Evolutionary conservation across 1,284 basidiomycete genomes (phyloP).

Genomic region (Rhizoctonia solani): DNA sequence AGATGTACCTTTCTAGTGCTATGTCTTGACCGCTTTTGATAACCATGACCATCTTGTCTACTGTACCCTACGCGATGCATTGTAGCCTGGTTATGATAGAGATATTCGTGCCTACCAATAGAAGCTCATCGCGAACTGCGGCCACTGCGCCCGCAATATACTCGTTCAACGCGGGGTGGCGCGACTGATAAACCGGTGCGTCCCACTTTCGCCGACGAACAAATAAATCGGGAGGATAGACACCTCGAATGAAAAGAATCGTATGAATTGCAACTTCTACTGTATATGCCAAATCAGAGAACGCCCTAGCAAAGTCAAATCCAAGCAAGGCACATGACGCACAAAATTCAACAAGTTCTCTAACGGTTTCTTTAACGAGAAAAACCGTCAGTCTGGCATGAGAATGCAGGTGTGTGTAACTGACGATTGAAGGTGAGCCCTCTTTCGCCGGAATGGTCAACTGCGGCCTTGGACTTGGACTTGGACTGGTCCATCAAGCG

Average conservation of each 20-base stretch:
- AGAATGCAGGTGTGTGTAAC: background rate
- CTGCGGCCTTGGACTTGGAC: background rate
- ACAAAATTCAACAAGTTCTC: constrained; percentile 29
- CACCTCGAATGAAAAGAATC: constrained; percentile 84
- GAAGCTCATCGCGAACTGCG: constrained; percentile 74
- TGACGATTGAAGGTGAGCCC: constrained; percentile 26
- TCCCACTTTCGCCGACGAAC: constrained; percentile 85
- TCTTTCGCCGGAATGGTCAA: background rate
- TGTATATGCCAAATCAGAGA: constrained; percentile 43
- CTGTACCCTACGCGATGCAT: constrained; percentile 57
- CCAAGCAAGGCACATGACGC: too few species aligned
- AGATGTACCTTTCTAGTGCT: constrained; percentile 60
- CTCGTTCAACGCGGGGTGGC: constrained; percentile 82
- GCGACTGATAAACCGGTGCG: constrained; percentile 87
- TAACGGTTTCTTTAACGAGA: constrained; percentile 10
- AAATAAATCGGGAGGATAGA: constrained; percentile 90
- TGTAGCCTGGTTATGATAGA: background rate
- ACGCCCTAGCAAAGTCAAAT: background rate
- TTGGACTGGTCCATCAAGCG: too few species aligned
- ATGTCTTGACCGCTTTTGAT: constrained; percentile 70
- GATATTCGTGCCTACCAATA: constrained; percentile 52
- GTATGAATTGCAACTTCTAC: constrained; percentile 94
- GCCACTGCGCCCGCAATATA: constrained; percentile 84
- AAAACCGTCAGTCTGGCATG: background rate
- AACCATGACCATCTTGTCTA: constrained; percentile 75